Conservation (phyloP, 345 rosid genomes). For the Eucalyptus pauciflora region DNA sequence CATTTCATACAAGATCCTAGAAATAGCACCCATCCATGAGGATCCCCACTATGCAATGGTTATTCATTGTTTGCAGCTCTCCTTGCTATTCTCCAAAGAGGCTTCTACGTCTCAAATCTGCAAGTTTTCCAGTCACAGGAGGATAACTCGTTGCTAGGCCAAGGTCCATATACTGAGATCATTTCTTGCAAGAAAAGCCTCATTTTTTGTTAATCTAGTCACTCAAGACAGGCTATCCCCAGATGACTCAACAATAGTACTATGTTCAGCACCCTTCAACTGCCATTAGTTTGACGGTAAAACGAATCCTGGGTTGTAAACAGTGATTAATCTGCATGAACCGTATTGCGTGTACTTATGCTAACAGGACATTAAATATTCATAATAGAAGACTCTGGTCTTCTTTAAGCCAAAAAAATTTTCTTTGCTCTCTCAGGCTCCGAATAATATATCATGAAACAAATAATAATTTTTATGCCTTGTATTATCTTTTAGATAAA, state of each 20-base stretch:
- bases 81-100: background rate
- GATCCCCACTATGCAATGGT: background rate
- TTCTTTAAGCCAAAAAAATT: background rate
- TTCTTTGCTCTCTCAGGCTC: too few relatives aligned
- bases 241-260: background rate
- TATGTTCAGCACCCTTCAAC: background rate
- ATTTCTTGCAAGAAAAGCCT: background rate
- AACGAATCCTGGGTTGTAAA: background rate
- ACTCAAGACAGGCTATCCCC: background rate
- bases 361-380: background rate
- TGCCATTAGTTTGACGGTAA: background rate
- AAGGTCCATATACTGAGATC: background rate
- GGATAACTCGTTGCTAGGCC: background rate
- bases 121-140: background rate
- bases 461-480: background rate
- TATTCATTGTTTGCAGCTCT: background rate
- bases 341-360: background rate
- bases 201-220: background rate
- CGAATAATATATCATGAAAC: background rate
- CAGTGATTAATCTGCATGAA: background rate
- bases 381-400: background rate
- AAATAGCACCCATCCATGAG: background rate
- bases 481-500: background rate
- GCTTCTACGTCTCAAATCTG: background rate
- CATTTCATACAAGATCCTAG: background rate